Evolutionary conservation across 2,329 filamentous ascomycete genomes (phyloP).

Genomic region (Neonectria ditissima): DNA sequence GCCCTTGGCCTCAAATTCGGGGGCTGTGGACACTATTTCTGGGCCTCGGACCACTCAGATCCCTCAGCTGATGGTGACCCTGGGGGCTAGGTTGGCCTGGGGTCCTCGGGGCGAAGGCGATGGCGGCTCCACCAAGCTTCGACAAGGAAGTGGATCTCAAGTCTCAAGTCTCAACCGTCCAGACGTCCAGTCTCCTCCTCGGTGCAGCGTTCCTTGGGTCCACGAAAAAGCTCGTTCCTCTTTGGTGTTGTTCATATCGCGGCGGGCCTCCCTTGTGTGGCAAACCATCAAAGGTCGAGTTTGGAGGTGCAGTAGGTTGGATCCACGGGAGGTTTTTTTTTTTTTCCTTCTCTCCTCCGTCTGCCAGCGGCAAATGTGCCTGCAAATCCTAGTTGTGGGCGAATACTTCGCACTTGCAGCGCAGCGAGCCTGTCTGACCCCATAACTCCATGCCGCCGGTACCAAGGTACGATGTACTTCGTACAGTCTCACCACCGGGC

Average conservation of each 20-base stretch:
- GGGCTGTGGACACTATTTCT: conserved; percentile 46
- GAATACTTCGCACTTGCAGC: not conserved
- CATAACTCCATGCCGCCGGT: no score
- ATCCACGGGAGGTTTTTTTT: conserved; percentile 15
- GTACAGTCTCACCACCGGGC: not conserved
- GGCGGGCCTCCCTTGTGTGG: conserved; percentile 14
- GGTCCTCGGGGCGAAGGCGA: conserved; percentile 32
- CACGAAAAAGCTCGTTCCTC: conserved; percentile 14
- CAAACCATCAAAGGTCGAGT: conserved; percentile 8
- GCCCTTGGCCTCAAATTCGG: conserved; percentile 39
- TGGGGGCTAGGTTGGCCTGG: conserved; percentile 37
- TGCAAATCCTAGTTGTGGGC: not conserved
- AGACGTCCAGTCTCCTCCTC: conserved; percentile 17
- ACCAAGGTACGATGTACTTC: not conserved
- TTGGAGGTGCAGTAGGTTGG: conserved; percentile 13
- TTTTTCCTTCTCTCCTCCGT: not conserved
- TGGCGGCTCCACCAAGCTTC: conserved; percentile 22
- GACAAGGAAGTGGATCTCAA: conserved; percentile 16
- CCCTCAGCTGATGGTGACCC: conserved; percentile 39
- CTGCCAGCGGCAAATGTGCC: not conserved
- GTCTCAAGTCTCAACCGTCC: conserved; percentile 12
- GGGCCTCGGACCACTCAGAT: conserved; percentile 36
- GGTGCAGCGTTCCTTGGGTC: not conserved
- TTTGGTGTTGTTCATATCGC: conserved; percentile 5
- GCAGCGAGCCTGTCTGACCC: no score